Percentiles rank a stretch among this genome's conserved stretches.
Conservation (phyloP, 2,329 filamentous ascomycete genomes). For the Talaromyces rugulosus region DNA sequence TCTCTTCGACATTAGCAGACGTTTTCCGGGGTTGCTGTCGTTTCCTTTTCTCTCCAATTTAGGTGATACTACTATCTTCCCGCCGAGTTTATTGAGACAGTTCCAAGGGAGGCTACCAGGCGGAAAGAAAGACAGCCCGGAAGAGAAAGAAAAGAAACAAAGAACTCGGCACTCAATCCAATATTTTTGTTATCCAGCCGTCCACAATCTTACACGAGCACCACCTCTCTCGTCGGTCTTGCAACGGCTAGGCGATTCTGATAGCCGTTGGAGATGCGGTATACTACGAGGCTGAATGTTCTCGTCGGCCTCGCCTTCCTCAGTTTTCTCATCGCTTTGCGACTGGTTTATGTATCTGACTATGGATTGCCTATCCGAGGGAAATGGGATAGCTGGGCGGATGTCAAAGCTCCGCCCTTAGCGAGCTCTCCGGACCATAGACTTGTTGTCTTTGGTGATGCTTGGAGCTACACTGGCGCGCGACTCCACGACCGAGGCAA, state of each 20-base stretch:
- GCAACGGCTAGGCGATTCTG: not conserved
- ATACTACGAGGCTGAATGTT: conserved; percentile 5
- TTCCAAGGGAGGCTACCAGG: not conserved
- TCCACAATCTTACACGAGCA: not conserved
- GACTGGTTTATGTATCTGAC: conserved; percentile 8
- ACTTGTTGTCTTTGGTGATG: conserved; percentile 37
- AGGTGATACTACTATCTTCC: not conserved
- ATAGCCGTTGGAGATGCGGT: conserved; percentile 7
- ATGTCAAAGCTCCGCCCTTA: conserved; percentile 17
- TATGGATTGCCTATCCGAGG: not conserved
- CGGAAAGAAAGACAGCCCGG: not conserved
- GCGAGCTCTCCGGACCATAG: conserved; percentile 23
- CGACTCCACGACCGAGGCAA: conserved; percentile 21
- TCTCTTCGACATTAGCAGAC: not conserved
- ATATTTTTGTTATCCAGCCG: not conserved
- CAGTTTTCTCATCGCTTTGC: conserved; percentile 5
- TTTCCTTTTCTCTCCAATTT: not conserved
- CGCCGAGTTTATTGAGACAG: not conserved
- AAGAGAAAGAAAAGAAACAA: not conserved
- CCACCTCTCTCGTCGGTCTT: not conserved
- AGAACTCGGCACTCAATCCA: not conserved
- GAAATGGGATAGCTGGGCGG: conserved; percentile 4
- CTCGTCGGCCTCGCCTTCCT: conserved; percentile 10
- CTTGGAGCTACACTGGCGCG: conserved; percentile 34
- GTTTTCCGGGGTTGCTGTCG: not conserved